These are phyloP conservation scores for Atkinsonella texensis DNA, from an alignment of 2,329 filamentous ascomycete species.

Conservation along the genomic window DNA sequence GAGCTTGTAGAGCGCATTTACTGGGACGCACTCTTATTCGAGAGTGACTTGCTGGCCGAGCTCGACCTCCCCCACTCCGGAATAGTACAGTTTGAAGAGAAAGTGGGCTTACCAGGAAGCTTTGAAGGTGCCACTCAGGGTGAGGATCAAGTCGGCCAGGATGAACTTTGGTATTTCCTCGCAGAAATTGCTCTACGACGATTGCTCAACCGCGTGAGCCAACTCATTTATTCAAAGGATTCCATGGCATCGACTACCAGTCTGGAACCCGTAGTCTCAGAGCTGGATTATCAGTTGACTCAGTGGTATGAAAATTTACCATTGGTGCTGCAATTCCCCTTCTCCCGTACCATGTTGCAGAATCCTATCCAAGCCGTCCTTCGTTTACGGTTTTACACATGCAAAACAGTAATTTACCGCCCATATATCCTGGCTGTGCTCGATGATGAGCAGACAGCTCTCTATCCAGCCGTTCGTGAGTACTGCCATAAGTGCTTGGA, in stretches of 20 bases:
- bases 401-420: slow-evolving; percentile 74
- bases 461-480: slow-evolving; percentile 62
- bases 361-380: slow-evolving; percentile 72
- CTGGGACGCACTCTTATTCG: slow-evolving; percentile 73
- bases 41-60: slow-evolving; percentile 69
- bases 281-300: slow-evolving; percentile 70
- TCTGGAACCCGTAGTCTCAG: slow-evolving; percentile 64
- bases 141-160: slow-evolving; percentile 44
- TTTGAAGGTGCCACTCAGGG: slow-evolving; percentile 61
- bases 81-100: slow-evolving; percentile 71
- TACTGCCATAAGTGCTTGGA: slow-evolving; percentile 74
- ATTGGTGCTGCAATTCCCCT: slow-evolving; percentile 63
- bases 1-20: slow-evolving; percentile 69
- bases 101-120: slow-evolving; percentile 63
- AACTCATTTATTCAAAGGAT: slow-evolving; percentile 67
- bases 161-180: slow-evolving; percentile 78
- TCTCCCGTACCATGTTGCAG: slow-evolving; percentile 51
- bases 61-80: slow-evolving; percentile 73
- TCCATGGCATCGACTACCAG: slow-evolving; percentile 59
- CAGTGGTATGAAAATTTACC: slow-evolving; percentile 80
- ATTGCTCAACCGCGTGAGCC: slow-evolving; percentile 66
- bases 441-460: slow-evolving; percentile 60
- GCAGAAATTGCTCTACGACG: slow-evolving; percentile 70
- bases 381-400: slow-evolving; percentile 70
- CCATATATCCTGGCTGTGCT: slow-evolving; percentile 73